phyloP scores from a whole-genome alignment of 139 green algal species.

The Closterium sp. region DNA sequence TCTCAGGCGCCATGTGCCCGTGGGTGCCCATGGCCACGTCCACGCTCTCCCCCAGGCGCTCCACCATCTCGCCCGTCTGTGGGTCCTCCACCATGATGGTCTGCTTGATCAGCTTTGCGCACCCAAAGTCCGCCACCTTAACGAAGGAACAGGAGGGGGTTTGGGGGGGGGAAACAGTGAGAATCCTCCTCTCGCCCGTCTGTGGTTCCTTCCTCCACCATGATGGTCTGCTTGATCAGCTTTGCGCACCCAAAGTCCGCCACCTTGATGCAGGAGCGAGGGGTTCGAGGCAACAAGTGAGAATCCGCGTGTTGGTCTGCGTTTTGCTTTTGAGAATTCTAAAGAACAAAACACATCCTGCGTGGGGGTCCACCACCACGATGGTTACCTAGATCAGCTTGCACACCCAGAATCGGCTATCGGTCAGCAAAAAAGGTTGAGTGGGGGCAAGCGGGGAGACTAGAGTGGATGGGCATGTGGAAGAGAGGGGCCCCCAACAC shows the following conservation, averaged over 20 bases:
- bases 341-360: neutral
- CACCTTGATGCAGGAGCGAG: neutral
- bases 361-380: neutral
- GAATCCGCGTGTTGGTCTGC: too few relatives aligned
- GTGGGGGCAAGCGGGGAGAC: neutral
- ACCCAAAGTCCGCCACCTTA: constrained; percentile 24
- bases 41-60: constrained; percentile 13
- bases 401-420: neutral
- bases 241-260: constrained; percentile 20
- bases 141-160: neutral
- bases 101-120: constrained; percentile 13
- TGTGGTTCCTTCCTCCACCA: neutral
- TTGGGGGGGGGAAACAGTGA: neutral
- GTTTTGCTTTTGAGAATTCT: too few relatives aligned
- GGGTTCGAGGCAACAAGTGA: neutral
- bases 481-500: neutral
- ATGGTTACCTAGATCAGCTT: neutral
- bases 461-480: neutral
- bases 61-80: neutral
- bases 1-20: constrained; percentile 23
- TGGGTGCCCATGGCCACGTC: constrained; percentile 20
- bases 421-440: neutral
- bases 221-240: neutral
- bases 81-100: neutral
- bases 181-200: too few relatives aligned